phyloP scores from a whole-genome alignment of 805 yeast genomes.

The Brettanomyces anomalus region DNA sequence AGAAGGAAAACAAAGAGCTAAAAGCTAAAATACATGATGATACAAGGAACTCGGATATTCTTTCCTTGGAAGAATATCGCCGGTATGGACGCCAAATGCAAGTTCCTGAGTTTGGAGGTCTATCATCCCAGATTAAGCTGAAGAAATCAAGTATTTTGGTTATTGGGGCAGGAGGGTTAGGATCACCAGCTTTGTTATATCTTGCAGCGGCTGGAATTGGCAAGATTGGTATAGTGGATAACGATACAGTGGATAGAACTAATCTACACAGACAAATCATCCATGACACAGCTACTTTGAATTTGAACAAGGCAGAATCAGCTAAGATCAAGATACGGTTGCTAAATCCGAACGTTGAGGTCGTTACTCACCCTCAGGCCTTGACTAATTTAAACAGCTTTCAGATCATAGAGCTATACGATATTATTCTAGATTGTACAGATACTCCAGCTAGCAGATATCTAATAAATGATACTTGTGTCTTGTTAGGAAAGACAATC shows the following conservation, averaged over 20 bases:
- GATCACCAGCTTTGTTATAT: slow-evolving; percentile 84
- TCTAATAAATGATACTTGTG: slow-evolving; percentile 78
- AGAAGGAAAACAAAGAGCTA: background rate
- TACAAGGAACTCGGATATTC: too few relatives aligned
- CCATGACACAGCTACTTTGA: slow-evolving; percentile 61
- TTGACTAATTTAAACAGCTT: slow-evolving; percentile 52
- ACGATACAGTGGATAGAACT: slow-evolving; percentile 74
- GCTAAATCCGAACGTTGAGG: slow-evolving; percentile 62
- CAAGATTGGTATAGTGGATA: slow-evolving; percentile 74
- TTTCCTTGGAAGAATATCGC: slow-evolving; percentile 54
- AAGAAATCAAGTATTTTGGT: slow-evolving; percentile 57
- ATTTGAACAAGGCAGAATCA: slow-evolving; percentile 68
- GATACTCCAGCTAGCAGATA: slow-evolving; percentile 88
- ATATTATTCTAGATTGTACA: slow-evolving; percentile 83
- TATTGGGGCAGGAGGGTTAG: slow-evolving; percentile 95
- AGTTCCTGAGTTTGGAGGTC: slow-evolving; percentile 64
- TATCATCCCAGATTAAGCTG: slow-evolving; percentile 48
- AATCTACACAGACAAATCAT: slow-evolving; percentile 86
- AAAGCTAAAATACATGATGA: background rate
- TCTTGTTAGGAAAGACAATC: slow-evolving; percentile 55
- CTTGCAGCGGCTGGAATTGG: slow-evolving; percentile 87
- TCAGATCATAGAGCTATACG: slow-evolving; percentile 53
- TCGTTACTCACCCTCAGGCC: slow-evolving; percentile 43
- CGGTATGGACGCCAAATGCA: slow-evolving; percentile 95
- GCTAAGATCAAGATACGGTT: slow-evolving; percentile 46